These are phyloP conservation scores for Drechslera avenae DNA, from an alignment of 2,329 filamentous ascomycete species.

Conservation along the genomic window DNA sequence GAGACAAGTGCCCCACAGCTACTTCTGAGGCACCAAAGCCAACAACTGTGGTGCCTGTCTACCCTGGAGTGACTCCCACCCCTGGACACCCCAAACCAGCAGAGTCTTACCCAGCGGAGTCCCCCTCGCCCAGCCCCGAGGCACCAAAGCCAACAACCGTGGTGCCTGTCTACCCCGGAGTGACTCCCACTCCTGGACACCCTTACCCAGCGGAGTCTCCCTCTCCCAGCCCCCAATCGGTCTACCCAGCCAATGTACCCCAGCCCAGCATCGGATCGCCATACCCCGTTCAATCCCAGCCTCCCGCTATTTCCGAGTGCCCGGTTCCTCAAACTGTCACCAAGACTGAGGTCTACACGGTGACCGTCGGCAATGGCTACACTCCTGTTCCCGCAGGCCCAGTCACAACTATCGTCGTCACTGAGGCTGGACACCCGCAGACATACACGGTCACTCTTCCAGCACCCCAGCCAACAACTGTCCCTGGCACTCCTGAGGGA, in stretches of 20 bases:
- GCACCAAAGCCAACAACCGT: conserved; percentile 15
- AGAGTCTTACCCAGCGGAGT: neutral
- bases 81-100: neutral
- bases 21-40: conserved; percentile 8
- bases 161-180: conserved; percentile 7
- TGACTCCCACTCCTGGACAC: neutral
- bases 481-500: conserved; percentile 3
- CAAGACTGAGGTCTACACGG: conserved; percentile 29
- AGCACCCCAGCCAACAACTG: conserved; percentile 12
- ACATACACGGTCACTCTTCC: conserved; percentile 3
- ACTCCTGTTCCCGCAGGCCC: conserved; percentile 10
- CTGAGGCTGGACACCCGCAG: too few species aligned
- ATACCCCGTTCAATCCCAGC: conserved; percentile 11
- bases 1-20: conserved; percentile 14
- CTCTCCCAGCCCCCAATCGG: neutral
- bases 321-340: conserved; percentile 37
- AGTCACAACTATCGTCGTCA: neutral
- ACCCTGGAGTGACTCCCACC: conserved; percentile 1
- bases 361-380: conserved; percentile 15
- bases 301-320: conserved; percentile 23
- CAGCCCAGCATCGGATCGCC: neutral
- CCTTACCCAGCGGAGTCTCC: neutral
- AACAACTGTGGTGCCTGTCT: conserved; percentile 11
- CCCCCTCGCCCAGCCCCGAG: conserved; percentile 1
- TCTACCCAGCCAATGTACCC: conserved; percentile 5